These are phyloP conservation scores for Termitomyces titanicus DNA, from an alignment of 768 basidiomycete genomes.

Conservation along the genomic window DNA sequence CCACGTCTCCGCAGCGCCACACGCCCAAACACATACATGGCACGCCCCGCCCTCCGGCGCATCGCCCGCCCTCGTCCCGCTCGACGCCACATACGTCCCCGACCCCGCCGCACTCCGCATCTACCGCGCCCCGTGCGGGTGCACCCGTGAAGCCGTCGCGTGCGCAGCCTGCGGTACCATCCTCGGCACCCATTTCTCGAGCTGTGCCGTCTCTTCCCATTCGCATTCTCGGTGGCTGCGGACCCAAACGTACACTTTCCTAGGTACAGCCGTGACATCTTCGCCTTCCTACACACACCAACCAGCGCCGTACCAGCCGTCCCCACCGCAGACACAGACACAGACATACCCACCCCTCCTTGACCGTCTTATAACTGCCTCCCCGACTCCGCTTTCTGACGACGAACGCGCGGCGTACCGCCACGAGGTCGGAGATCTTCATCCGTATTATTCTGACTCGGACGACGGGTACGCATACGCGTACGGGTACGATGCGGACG, in stretches of 20 bases:
- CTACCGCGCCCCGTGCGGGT: constrained; percentile 58
- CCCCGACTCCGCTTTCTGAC: constrained; percentile 32
- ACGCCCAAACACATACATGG: constrained; percentile 39
- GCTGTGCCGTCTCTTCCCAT: constrained; percentile 16
- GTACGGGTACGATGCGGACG: constrained; percentile 11
- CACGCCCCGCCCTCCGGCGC: constrained; percentile 46
- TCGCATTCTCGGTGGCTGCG: background rate
- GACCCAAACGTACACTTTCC: constrained; percentile 41
- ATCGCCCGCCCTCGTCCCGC: constrained; percentile 39
- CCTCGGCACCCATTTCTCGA: constrained; percentile 55
- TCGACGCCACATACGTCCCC: constrained; percentile 61
- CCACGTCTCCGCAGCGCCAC: constrained; percentile 52
- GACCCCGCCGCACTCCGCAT: constrained; percentile 43
- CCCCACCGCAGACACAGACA: background rate
- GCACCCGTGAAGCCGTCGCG: constrained; percentile 63
- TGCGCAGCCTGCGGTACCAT: constrained; percentile 65
- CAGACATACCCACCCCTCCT: constrained; percentile 17
- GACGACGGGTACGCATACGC: constrained; percentile 1
- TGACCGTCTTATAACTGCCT: constrained; percentile 33
- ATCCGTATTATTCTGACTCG: background rate
- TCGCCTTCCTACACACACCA: no score
- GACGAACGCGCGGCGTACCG: constrained; percentile 20
- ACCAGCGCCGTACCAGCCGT: background rate
- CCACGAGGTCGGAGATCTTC: constrained; percentile 1
- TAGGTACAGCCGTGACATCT: constrained; percentile 41